phyloP scores from a whole-genome alignment of 331 rosid species.

The Telfairia occidentalis region DNA sequence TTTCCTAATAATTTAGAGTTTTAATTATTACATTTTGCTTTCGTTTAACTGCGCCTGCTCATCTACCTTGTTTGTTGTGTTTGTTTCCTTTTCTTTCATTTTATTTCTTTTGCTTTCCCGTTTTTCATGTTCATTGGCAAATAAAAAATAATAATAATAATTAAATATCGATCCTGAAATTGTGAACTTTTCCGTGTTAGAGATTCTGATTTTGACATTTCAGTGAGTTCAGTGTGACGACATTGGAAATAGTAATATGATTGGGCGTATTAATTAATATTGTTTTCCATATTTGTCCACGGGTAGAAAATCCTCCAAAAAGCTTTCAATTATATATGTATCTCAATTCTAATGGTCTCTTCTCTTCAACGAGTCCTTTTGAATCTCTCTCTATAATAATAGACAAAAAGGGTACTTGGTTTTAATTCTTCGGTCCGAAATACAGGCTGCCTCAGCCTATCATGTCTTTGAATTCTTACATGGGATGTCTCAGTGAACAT shows the following conservation, averaged over 20 bases:
- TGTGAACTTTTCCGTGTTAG: conserved; percentile 1
- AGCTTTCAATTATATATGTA: neutral
- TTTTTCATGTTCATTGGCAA: neutral
- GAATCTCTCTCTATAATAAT: neutral
- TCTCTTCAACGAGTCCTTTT: neutral
- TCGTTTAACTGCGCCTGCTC: neutral
- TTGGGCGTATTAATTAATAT: neutral
- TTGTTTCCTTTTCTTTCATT: neutral
- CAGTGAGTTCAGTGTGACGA: conserved; percentile 8
- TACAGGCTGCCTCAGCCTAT: neutral
- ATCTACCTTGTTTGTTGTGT: conserved; percentile 9
- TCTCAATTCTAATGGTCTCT: neutral
- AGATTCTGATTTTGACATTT: conserved; percentile 16
- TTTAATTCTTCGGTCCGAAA: neutral
- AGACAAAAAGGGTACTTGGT: neutral
- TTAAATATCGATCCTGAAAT: neutral
- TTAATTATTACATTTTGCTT: conserved; percentile 12
- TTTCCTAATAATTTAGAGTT: conserved; percentile 9
- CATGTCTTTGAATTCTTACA: neutral
- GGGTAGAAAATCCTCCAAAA: neutral
- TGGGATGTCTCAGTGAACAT: neutral
- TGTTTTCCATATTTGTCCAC: neutral
- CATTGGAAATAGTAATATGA: conserved; percentile 1
- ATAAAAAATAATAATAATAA: neutral
- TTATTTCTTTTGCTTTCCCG: neutral